phyloP scores from a whole-genome alignment of 768 basidiomycete species.

The Solioccasus polychromus region DNA sequence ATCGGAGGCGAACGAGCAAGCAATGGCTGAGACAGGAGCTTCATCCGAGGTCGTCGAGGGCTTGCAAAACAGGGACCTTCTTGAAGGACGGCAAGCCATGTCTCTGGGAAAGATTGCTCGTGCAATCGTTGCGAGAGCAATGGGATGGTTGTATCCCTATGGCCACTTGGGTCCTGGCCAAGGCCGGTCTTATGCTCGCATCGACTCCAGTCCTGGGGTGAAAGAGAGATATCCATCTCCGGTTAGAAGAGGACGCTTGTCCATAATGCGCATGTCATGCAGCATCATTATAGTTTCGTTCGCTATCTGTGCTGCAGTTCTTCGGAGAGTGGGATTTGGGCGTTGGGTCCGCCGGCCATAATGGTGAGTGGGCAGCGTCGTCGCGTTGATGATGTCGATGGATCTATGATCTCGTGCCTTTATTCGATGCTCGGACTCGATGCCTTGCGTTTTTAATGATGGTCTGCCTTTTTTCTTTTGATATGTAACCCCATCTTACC shows the following conservation, averaged over 20 bases:
- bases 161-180: conserved; percentile 2
- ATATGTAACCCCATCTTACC: background rate
- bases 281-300: conserved; percentile 26
- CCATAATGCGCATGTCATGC: conserved; percentile 18
- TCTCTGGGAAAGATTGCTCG: conserved; percentile 11
- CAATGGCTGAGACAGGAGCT: background rate
- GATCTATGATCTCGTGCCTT: background rate
- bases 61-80: background rate
- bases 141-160: conserved; percentile 26
- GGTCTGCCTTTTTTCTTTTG: background rate
- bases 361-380: conserved; percentile 7
- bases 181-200: background rate
- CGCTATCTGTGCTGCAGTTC: conserved; percentile 24
- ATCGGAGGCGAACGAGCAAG: background rate
- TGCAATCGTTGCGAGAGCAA: conserved; percentile 13
- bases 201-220: background rate
- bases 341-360: conserved; percentile 21
- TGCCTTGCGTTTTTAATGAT: background rate
- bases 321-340: conserved; percentile 26
- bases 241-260: conserved; percentile 4
- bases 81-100: conserved; percentile 4
- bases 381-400: background rate
- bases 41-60: background rate
- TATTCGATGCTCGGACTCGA: background rate
- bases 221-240: conserved; percentile 2